phyloP scores from a whole-genome alignment of 163 green algal genomes.

The Chlamydomonas reinhardtii region DNA sequence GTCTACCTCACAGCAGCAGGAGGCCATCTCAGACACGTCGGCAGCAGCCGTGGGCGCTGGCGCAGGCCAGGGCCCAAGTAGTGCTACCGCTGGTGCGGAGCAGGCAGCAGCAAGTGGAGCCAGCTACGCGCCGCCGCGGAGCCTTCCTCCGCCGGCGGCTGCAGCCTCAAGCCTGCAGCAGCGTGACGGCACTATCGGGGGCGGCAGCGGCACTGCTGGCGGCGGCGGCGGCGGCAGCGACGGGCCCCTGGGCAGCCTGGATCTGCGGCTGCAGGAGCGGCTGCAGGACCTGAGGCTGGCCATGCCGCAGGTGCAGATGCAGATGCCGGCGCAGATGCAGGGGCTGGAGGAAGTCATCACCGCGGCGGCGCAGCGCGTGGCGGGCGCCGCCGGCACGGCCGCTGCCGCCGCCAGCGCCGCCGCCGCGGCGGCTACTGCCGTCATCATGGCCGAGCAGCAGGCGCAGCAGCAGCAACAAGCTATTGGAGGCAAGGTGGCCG shows the following conservation, averaged over 20 bases:
- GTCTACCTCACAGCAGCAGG: neutral
- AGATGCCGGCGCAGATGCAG: constrained; percentile 24
- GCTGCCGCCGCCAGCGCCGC: constrained; percentile 45
- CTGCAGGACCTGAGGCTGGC: constrained; percentile 8
- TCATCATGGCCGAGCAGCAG: constrained; percentile 18
- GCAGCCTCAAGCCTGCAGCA: too few relatives aligned
- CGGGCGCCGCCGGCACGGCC: constrained; percentile 25
- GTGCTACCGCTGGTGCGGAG: too few relatives aligned
- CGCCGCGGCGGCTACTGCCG: constrained; percentile 25
- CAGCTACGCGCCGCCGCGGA: too few relatives aligned
- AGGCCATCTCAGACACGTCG: too few relatives aligned
- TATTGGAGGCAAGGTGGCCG: neutral
- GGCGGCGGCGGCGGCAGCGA: neutral
- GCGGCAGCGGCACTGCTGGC: neutral
- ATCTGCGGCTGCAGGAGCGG: neutral
- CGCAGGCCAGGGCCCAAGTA: too few relatives aligned
- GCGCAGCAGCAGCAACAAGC: neutral
- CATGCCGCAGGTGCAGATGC: constrained; percentile 9
- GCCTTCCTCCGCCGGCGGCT: too few relatives aligned
- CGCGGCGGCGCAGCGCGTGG: constrained; percentile 19
- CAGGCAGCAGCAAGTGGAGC: too few relatives aligned
- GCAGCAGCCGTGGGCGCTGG: neutral
- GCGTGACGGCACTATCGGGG: neutral
- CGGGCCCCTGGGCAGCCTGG: too few relatives aligned
- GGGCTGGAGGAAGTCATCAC: constrained; percentile 27